Conservation (phyloP, 176 grass and related monocot species). For the Oryza longistaminata region DNA sequence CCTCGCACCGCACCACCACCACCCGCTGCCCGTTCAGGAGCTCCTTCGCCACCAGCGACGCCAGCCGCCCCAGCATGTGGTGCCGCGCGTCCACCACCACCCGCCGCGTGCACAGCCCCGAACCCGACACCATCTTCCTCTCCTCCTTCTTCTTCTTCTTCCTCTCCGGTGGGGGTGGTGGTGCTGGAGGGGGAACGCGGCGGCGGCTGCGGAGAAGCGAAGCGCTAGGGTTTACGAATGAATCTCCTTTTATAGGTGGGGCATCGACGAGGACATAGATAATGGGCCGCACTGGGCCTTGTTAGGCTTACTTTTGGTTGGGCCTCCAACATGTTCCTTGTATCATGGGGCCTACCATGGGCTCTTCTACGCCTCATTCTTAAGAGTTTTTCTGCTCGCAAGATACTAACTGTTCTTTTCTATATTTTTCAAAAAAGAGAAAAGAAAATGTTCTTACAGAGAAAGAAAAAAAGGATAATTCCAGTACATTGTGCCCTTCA, state of each 20-base stretch:
- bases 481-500: background rate
- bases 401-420: background rate
- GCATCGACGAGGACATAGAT: background rate
- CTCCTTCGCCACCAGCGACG: slow-evolving; percentile 56
- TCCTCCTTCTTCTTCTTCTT: background rate
- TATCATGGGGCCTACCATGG: background rate
- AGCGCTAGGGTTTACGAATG: background rate
- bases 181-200: too few species aligned
- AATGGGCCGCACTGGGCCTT: background rate
- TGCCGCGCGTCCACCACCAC: slow-evolving; percentile 59
- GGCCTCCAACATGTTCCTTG: background rate
- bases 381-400: background rate
- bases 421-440: background rate
- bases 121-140: slow-evolving; percentile 50
- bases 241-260: background rate
- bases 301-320: background rate
- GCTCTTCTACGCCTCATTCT: too few species aligned
- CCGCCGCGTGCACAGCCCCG: slow-evolving; percentile 38
- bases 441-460: background rate
- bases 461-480: background rate
- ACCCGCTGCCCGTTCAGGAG: slow-evolving; percentile 61
- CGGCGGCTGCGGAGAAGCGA: background rate
- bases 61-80: slow-evolving; percentile 69
- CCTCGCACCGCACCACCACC: slow-evolving; percentile 64
- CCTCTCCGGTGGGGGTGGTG: too few species aligned